Evolutionary conservation across 1,139 yeast species (phyloP).

Genomic region (Taphrina communis): DNA sequence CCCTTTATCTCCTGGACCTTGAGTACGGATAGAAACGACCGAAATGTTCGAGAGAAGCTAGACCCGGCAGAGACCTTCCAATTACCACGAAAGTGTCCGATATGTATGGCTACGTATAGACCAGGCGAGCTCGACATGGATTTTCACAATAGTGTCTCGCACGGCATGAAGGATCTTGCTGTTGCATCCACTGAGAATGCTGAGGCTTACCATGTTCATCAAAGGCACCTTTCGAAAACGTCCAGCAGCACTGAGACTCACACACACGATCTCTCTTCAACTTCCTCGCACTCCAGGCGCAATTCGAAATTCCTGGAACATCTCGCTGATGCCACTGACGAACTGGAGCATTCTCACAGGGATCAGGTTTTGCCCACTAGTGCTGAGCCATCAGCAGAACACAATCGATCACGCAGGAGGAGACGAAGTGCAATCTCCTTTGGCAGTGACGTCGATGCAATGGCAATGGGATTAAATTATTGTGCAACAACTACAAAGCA

Average conservation of each 20-base stretch:
- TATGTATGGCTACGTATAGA: background rate
- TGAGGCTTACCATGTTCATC: background rate
- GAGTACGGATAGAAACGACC: background rate
- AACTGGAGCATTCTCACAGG: background rate
- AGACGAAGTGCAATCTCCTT: conserved; percentile 16
- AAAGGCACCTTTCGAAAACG: background rate
- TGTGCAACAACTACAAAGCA: background rate
- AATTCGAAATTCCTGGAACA: conserved; percentile 10
- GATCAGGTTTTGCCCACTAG: background rate
- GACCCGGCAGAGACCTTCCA: background rate
- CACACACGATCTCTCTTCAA: background rate
- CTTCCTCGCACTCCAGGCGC: background rate
- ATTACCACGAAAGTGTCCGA: conserved; percentile 18
- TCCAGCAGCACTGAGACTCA: background rate
- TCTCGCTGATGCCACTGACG: conserved; percentile 1
- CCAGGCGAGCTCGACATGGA: background rate
- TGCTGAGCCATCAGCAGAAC: background rate
- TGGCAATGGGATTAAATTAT: background rate
- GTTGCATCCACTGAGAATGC: background rate
- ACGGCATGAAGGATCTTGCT: background rate
- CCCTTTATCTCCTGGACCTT: background rate
- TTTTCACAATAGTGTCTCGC: background rate
- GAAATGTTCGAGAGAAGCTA: background rate
- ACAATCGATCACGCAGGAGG: conserved; percentile 4
- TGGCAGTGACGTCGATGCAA: conserved; percentile 12